Percentiles rank a stretch among this genome's conserved stretches.
Conservation (phyloP, 2,329 filamentous ascomycete genomes). For the Sarocladiaceae sp. region DNA sequence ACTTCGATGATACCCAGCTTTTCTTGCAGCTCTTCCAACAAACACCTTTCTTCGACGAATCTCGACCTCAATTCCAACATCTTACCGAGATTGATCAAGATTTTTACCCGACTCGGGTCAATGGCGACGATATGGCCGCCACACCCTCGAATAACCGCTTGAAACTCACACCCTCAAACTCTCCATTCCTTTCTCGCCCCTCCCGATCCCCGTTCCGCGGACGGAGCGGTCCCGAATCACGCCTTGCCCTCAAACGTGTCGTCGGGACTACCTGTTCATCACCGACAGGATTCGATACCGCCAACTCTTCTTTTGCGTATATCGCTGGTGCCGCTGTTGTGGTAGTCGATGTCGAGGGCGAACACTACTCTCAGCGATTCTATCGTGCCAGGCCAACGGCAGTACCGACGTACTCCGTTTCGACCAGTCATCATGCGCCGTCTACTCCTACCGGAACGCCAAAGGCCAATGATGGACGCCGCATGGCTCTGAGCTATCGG, state of each 20-base stretch:
- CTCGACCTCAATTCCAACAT: neutral
- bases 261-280: constrained; percentile 86
- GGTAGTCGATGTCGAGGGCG: constrained; percentile 71
- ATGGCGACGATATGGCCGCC: constrained; percentile 56
- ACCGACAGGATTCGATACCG: constrained; percentile 80
- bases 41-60: neutral
- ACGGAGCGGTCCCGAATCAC: constrained; percentile 45
- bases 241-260: constrained; percentile 74
- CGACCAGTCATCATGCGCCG: constrained; percentile 46
- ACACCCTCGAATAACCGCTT: constrained; percentile 56
- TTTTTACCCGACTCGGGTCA: constrained; percentile 23
- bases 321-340: constrained; percentile 93
- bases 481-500: constrained; percentile 42
- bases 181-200: constrained; percentile 61
- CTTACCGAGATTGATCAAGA: constrained; percentile 26
- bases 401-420: constrained; percentile 57
- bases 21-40: constrained; percentile 1
- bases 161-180: constrained; percentile 72
- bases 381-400: constrained; percentile 82
- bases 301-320: constrained; percentile 78
- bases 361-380: constrained; percentile 73
- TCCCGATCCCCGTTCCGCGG: constrained; percentile 58
- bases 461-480: constrained; percentile 60
- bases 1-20: constrained; percentile 10
- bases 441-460: constrained; percentile 50